phyloP scores from a whole-genome alignment of 441 rosid genomes.

The Pelargonium australe region DNA sequence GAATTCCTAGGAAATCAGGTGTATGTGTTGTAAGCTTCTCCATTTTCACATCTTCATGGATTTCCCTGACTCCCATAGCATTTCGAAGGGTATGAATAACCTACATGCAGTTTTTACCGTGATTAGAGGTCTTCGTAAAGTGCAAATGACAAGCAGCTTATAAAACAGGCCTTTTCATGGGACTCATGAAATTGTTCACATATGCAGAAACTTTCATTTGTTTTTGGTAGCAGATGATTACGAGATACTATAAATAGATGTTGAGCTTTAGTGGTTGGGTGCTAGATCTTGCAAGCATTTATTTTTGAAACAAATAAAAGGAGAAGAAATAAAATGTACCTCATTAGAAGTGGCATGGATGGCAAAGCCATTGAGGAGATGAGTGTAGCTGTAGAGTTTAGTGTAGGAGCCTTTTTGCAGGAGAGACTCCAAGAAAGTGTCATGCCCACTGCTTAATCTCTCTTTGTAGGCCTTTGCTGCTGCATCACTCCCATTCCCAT shows the following conservation, averaged over 20 bases:
- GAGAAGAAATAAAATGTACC: conserved; percentile 21
- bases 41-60: conserved; percentile 44
- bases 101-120: conserved; percentile 20
- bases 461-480: conserved; percentile 26
- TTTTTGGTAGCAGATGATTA: background rate
- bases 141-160: background rate
- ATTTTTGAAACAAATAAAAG: background rate
- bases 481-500: conserved; percentile 18
- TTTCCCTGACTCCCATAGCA: conserved; percentile 31
- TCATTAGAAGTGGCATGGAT: conserved; percentile 34
- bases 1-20: conserved; percentile 41
- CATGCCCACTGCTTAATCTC: conserved; percentile 27
- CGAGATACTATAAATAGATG: background rate
- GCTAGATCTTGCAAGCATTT: background rate
- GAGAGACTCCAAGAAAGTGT: conserved; percentile 34
- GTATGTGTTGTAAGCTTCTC: conserved; percentile 45
- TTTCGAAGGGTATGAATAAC: conserved; percentile 25
- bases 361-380: conserved; percentile 47
- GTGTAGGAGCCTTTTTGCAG: conserved; percentile 31
- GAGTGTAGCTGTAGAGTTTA: conserved; percentile 48
- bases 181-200: background rate
- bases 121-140: background rate
- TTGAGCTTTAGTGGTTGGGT: background rate
- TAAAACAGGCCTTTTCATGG: background rate
- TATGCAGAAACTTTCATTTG: background rate